phyloP scores from a whole-genome alignment of 2,329 filamentous ascomycete species.

The Fusarium torulosum region DNA sequence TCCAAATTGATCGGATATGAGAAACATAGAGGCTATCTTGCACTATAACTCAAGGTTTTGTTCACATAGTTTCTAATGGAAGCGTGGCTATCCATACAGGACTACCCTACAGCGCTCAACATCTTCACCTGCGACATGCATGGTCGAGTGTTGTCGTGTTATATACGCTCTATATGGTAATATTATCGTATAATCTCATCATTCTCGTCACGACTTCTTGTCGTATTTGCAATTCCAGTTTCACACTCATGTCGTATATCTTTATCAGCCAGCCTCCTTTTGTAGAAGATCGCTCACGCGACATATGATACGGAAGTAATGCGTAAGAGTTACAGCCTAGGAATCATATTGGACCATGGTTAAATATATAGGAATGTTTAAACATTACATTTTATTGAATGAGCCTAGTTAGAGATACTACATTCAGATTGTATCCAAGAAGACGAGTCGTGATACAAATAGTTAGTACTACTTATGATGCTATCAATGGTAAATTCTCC shows the following conservation, averaged over 20 bases:
- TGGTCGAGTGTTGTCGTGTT: too few relatives aligned
- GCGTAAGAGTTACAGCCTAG: neutral
- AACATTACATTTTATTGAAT: too few relatives aligned
- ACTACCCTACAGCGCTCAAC: conserved; percentile 27
- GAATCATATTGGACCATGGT: too few relatives aligned
- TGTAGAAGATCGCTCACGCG: conserved; percentile 11
- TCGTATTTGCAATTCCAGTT: neutral
- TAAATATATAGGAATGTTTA: neutral
- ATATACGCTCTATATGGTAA: too few relatives aligned
- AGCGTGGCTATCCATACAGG: neutral
- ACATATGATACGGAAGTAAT: neutral
- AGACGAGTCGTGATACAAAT: conserved; percentile 4
- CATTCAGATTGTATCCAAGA: neutral
- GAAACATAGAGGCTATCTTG: neutral
- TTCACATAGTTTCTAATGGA: neutral
- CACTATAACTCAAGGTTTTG: neutral
- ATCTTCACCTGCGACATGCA: conserved; percentile 7
- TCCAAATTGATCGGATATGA: neutral
- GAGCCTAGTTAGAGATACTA: too few relatives aligned
- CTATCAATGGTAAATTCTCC: conserved; percentile 9
- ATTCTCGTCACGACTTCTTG: neutral
- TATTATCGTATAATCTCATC: too few relatives aligned
- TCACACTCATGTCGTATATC: conserved; percentile 7
- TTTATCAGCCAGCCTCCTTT: neutral
- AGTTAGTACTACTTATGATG: conserved; percentile 1